Conservation (phyloP, 2,329 filamentous ascomycete species). For the Claviceps sp. region DNA sequence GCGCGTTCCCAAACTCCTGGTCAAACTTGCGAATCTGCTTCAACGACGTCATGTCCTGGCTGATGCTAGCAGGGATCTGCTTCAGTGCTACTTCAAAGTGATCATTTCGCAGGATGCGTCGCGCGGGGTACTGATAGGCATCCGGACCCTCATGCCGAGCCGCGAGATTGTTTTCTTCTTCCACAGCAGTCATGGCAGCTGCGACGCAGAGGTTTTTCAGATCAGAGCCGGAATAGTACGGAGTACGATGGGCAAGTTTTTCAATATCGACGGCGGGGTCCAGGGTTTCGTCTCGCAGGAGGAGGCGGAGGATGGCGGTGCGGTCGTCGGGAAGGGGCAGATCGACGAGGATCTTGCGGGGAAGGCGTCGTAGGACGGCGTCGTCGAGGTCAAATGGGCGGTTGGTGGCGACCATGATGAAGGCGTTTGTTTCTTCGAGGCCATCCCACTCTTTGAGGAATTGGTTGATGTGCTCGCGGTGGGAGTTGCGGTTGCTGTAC, state of each 20-base stretch:
- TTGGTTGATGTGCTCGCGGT: slow-evolving; percentile 89
- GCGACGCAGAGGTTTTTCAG: slow-evolving; percentile 73
- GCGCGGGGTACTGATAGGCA: slow-evolving; percentile 48
- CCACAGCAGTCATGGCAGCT: slow-evolving; percentile 64
- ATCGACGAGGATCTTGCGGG: slow-evolving; percentile 60
- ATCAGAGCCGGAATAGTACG: slow-evolving; percentile 71
- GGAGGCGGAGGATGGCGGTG: slow-evolving; percentile 54
- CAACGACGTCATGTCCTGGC: slow-evolving; percentile 81
- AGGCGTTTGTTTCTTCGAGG: slow-evolving; percentile 66
- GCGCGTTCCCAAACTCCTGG: slow-evolving; percentile 80
- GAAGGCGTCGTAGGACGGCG: slow-evolving; percentile 64
- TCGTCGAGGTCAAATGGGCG: slow-evolving; percentile 90
- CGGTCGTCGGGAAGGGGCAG: slow-evolving; percentile 54
- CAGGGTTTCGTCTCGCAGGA: slow-evolving; percentile 54
- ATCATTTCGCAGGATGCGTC: slow-evolving; percentile 35
- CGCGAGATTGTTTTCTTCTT: slow-evolving; percentile 49
- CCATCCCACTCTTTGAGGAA: slow-evolving; percentile 97
- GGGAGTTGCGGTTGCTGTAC: slow-evolving; percentile 50
- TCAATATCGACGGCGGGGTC: slow-evolving; percentile 47
- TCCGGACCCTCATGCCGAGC: slow-evolving; percentile 24
- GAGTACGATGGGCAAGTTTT: slow-evolving; percentile 51
- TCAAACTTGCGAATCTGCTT: slow-evolving; percentile 88
- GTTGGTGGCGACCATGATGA: slow-evolving; percentile 98
- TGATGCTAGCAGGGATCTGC: slow-evolving; percentile 86
- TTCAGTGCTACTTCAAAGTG: slow-evolving; percentile 80